Evolutionary conservation across 208 protist species (phyloP), one percentile per base, ranked within the genome.

Genomic region (Trypanosoma avium): DNA sequence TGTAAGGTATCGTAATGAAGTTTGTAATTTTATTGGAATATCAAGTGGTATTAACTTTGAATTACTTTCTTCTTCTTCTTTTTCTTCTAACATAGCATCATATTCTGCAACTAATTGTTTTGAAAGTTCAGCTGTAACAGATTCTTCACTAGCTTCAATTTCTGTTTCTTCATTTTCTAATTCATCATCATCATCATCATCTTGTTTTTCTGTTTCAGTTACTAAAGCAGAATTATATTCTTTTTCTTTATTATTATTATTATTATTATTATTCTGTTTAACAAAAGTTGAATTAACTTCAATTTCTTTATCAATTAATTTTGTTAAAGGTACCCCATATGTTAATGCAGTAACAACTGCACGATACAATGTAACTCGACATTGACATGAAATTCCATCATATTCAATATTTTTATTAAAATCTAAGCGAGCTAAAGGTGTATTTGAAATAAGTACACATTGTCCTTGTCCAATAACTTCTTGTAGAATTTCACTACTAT

Each of bases 21-120:
- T 52, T 22, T 61, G 63, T 24, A 84, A 63, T 8, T 49, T 58
- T 9, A 58, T 46, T 4, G 67, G 36, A 0, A 85, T 43, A 32
- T 82, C 70, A 0, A 19, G 22, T 4, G 87, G 82, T 33, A 91
- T 57, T 12, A 60, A 35, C 55, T 71, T 65, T 2, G 19, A 32
- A 3, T 29, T 35, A 13, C 57, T 58, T 22, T 73, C 58, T 13
- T 88, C 78, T 10, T 63, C 36, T 66, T 86, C 79, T 54, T 79
- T 77, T 62, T 77, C 82, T 8, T 60, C 70, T 40, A 81, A 46
- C 9, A 61, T 58, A 9, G 69, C 70, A n/a, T 86, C 73, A 70
- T 87, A 95, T 55, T 92, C 77, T 1, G 63, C 69, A 1, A 95
- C 67, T 22, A 95, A 75, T 57, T 86, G 76, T 60, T 81, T 73